Conservation (phyloP, 768 basidiomycete genomes). For the Infundibulicybe gibba region DNA sequence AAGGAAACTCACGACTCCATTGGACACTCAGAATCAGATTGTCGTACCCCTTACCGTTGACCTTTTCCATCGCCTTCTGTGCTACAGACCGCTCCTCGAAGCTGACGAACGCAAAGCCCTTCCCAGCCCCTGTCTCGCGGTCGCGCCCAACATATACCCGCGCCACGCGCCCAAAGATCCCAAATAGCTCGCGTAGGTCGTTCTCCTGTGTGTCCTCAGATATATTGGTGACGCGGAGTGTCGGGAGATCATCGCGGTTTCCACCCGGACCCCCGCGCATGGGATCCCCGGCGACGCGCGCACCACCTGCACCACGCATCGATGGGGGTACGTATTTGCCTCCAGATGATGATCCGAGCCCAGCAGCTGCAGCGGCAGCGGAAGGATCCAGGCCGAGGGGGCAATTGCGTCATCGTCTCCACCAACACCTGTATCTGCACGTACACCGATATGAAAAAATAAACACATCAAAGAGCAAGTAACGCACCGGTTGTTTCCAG, state of each 20-base stretch:
- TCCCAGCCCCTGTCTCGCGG: conserved; percentile 90
- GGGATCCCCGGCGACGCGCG: conserved; percentile 69
- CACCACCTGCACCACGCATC: conserved; percentile 66
- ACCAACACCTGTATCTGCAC: conserved; percentile 26
- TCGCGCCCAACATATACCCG: conserved; percentile 95
- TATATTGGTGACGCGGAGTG: conserved; percentile 95
- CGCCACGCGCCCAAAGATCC: conserved; percentile 77
- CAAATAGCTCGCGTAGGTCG: conserved; percentile 91
- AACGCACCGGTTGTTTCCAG: conserved; percentile 55
- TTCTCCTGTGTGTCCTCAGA: conserved; percentile 93
- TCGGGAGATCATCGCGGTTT: conserved; percentile 88
- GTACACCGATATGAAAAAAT: not conserved
- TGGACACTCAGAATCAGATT: conserved; percentile 76
- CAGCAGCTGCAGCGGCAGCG: conserved; percentile 31
- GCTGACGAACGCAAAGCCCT: conserved; percentile 96
- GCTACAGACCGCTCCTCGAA: conserved; percentile 82
- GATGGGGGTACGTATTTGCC: conserved; percentile 96
- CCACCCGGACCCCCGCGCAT: conserved; percentile 61
- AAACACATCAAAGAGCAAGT: not conserved
- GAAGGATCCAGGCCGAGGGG: conserved; percentile 21
- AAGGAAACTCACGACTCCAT: conserved; percentile 51
- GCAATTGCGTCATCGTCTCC: conserved; percentile 32
- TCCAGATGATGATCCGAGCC: conserved; percentile 36
- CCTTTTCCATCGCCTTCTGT: conserved; percentile 87
- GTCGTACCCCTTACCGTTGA: conserved; percentile 90